phyloP scores from a whole-genome alignment of 2,329 filamentous ascomycete genomes.

The Thermomyces lanuginosus region DNA sequence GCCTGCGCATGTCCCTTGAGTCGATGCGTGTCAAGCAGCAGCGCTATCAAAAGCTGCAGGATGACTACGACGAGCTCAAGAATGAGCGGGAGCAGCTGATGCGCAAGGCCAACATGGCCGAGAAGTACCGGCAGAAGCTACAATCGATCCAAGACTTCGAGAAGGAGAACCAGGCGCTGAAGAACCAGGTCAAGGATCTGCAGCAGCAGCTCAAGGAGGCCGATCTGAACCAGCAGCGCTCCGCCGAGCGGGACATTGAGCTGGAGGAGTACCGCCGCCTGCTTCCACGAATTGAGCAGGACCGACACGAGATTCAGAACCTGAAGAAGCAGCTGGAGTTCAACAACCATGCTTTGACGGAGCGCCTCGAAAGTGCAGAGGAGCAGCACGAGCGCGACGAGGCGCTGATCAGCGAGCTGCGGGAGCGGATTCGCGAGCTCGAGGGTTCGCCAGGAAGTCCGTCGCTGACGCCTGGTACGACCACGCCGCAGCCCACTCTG shows the following conservation, averaged over 20 bases:
- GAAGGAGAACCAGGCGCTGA: slow-evolving; percentile 32
- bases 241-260: slow-evolving; percentile 25
- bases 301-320: slow-evolving; percentile 31
- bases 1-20: slow-evolving; percentile 28
- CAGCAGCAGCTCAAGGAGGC: slow-evolving; percentile 31
- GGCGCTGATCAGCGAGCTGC: slow-evolving; percentile 25
- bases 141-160: slow-evolving; percentile 34
- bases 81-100: slow-evolving; percentile 31
- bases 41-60: slow-evolving; percentile 30
- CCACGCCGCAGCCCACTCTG: slow-evolving; percentile 25
- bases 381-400: slow-evolving; percentile 29
- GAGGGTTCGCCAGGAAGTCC: slow-evolving; percentile 24
- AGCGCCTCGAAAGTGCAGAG: slow-evolving; percentile 26
- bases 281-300: slow-evolving; percentile 32
- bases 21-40: slow-evolving; percentile 30
- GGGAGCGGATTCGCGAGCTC: slow-evolving; percentile 28
- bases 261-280: slow-evolving; percentile 30
- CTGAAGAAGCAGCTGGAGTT: slow-evolving; percentile 34
- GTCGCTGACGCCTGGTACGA: slow-evolving; percentile 20
- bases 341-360: slow-evolving; percentile 32
- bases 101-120: slow-evolving; percentile 32
- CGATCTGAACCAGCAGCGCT: slow-evolving; percentile 26
- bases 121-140: slow-evolving; percentile 35
- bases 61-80: slow-evolving; percentile 34
- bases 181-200: slow-evolving; percentile 30